These are phyloP conservation scores for Lathyrus oleraceus DNA, from an alignment of 306 rosid genomes.

Conservation along the genomic window DNA sequence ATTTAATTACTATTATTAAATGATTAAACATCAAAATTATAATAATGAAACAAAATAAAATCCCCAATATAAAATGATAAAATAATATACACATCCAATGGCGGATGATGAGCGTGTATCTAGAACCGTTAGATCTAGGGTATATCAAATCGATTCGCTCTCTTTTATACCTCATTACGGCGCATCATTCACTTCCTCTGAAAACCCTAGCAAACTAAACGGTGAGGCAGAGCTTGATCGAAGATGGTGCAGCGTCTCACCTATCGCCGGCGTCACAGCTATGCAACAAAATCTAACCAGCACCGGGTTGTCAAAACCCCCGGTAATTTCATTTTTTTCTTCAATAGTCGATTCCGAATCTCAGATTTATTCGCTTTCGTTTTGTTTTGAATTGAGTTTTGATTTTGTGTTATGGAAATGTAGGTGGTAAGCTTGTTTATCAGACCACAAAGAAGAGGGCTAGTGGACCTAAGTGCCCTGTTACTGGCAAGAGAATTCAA, in stretches of 20 bases:
- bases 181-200: neutral
- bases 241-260: constrained; percentile 83
- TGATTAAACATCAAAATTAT: too few relatives aligned
- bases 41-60: too few relatives aligned
- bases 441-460: constrained; percentile 82
- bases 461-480: constrained; percentile 77
- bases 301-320: constrained; percentile 78
- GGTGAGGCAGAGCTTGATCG: constrained; percentile 1
- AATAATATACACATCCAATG: constrained; percentile 11
- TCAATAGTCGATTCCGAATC: neutral
- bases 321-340: constrained; percentile 29
- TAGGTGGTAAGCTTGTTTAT: constrained; percentile 74
- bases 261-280: constrained; percentile 69
- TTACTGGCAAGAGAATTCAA: constrained; percentile 79
- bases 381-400: neutral
- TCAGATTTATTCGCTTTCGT: neutral
- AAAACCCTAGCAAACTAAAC: constrained; percentile 37
- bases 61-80: too few relatives aligned
- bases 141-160: neutral
- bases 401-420: constrained; percentile 16
- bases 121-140: constrained; percentile 46
- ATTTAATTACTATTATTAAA: too few relatives aligned
- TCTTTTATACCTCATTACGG: constrained; percentile 11
- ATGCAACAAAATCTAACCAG: constrained; percentile 76
- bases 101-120: neutral